Percentiles rank a stretch among this genome's conserved stretches.
Conservation (phyloP, 116 monocot species). For the Zostera marina region DNA sequence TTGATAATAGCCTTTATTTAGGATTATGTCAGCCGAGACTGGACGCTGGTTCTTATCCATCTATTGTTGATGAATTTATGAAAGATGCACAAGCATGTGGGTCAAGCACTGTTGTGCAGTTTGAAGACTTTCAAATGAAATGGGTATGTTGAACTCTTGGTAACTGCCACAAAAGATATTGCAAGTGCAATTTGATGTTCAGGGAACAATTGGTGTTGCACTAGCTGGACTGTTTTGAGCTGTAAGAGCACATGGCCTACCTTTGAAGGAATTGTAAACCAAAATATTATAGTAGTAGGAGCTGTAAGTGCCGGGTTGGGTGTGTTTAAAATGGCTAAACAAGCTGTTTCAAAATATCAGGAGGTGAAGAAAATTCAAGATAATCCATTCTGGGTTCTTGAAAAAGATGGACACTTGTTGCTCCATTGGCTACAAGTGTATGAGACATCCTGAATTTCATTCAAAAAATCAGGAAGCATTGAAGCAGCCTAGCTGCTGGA, state of each 20-base stretch:
- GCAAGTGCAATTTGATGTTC: slow-evolving; percentile 93
- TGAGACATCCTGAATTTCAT: too few relatives aligned
- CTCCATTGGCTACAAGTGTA: too few relatives aligned
- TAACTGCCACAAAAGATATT: slow-evolving; percentile 61
- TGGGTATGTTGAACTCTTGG: slow-evolving; percentile 93
- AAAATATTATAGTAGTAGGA: slow-evolving; percentile 96
- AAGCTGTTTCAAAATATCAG: slow-evolving; percentile 45
- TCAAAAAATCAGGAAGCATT: too few relatives aligned
- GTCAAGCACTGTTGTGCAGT: slow-evolving; percentile 96
- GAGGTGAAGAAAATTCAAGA: slow-evolving; percentile 20
- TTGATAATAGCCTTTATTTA: slow-evolving; percentile 85
- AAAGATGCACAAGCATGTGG: slow-evolving; percentile 88
- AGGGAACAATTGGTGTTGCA: slow-evolving; percentile 99
- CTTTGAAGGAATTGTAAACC: slow-evolving; percentile 63
- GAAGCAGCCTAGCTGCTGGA: too few relatives aligned
- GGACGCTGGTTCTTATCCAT: slow-evolving; percentile 82
- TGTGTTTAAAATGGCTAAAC: slow-evolving; percentile 84
- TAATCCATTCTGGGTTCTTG: slow-evolving; percentile 88
- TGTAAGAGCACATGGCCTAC: slow-evolving; percentile 79
- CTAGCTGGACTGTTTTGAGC: slow-evolving; percentile 89
- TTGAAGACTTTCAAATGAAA: slow-evolving; percentile 98
- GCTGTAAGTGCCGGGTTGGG: slow-evolving; percentile 99
- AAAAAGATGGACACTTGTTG: slow-evolving; percentile 70
- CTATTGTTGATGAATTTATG: slow-evolving; percentile 96
- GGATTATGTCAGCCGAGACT: slow-evolving; percentile 86